Base-by-base conservation (phyloP, 768 basidiomycete genomes). In the Pholiota conissans region DNA sequence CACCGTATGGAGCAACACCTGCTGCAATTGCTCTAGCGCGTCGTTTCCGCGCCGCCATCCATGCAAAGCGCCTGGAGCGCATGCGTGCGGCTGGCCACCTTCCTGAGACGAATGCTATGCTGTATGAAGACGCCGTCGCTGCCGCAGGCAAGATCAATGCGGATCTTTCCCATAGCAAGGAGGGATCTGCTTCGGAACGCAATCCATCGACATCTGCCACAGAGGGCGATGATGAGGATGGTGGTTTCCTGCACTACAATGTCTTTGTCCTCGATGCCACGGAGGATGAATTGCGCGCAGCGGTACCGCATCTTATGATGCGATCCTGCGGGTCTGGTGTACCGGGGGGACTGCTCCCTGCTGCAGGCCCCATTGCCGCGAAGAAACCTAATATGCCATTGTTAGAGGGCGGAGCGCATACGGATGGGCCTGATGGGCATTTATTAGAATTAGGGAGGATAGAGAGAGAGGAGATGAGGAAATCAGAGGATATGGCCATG, bases 201-300 rank as follows among this genome's bases (percentile, higher is more conserved):
- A 42, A 57, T 7, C 50, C 30, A 16, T 5, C 5, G 7, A 39
- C 27, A 24, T 11, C 28, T 22, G 20, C 42, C 14, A 52, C 46
- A 18, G 28, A 27, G 24, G 47, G 39, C 13, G 27, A n/a, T 7
- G 18, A 29, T 16, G 52, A 54, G 14, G 56, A 40, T 40, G n/a
- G 24, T 11, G 67, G 65, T 9, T 76, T 85, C 20, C 63, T 87
- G 26, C 61, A 75, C 39, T 93, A 93, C 73, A 89, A 89, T 60
- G 90, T 92, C 49, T 93, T 86, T 63, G 79, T 93, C n/a, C 79
- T 93, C 20, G 80, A 83, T 47, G 85, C 87, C 48, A 71, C 73
- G 10, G 75, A 78, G 29, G 75, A 76, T 1, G 75, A 78, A 61
- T 71, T 85, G 66, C 69, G 72, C 52, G 66, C 63, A 50, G 73